These are phyloP conservation scores for Galerina marginata DNA, from an alignment of 768 basidiomycete species.

Conservation along the genomic window DNA sequence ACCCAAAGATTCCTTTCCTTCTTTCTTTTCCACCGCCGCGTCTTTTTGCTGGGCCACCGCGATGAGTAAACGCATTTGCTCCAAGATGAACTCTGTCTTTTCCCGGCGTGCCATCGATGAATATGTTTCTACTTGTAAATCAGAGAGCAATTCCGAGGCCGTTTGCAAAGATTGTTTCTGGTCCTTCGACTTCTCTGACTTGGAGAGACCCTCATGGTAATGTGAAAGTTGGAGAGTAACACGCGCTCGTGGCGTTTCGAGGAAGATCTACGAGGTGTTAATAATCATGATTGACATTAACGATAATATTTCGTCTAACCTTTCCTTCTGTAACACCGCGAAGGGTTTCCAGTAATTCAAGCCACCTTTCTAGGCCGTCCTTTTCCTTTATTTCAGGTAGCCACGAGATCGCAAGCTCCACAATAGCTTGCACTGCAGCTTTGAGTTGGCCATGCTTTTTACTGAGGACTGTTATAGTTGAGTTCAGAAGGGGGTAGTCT, in stretches of 20 bases:
- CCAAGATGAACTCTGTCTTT: constrained; percentile 97
- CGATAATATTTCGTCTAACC: constrained; percentile 49
- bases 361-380: constrained; percentile 76
- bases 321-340: constrained; percentile 96
- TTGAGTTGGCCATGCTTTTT: constrained; percentile 99
- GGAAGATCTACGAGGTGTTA: constrained; percentile 71
- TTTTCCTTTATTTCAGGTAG: constrained; percentile 73
- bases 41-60: constrained; percentile 81
- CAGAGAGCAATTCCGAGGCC: constrained; percentile 90
- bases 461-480: constrained; percentile 96
- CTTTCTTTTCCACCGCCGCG: constrained; percentile 62
- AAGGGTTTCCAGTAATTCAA: constrained; percentile 88
- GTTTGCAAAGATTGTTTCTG: constrained; percentile 78
- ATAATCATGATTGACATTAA: not conserved
- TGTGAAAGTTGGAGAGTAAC: constrained; percentile 87
- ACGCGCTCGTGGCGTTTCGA: constrained; percentile 95
- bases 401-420: constrained; percentile 86
- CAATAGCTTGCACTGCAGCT: constrained; percentile 87
- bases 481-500: constrained; percentile 74
- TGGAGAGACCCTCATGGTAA: constrained; percentile 79
- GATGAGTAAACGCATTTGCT: constrained; percentile 93
- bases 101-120: constrained; percentile 98
- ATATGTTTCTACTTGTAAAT: constrained; percentile 98
- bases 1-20: constrained; percentile 63
- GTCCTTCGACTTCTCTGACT: constrained; percentile 46